Conservation (phyloP, 1,139 yeast genomes). For the Eremothecium gossypii region DNA sequence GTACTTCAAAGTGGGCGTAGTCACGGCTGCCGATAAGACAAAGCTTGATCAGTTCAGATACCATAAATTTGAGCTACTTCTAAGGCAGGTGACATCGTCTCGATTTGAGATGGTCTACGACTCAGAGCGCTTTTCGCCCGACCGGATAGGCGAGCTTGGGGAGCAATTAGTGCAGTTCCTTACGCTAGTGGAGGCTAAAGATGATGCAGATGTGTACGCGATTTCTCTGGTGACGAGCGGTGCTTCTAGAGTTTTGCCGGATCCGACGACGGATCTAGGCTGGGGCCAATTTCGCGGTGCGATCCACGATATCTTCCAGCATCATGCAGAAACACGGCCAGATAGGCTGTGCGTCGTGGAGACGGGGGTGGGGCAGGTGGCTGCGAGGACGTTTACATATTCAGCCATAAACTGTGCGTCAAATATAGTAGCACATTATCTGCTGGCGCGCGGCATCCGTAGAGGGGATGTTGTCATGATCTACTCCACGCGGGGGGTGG, state of each 20-base stretch:
- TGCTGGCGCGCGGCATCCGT: slow-evolving; percentile 69
- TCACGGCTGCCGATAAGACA: slow-evolving; percentile 11
- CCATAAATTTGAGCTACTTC: slow-evolving; percentile 22
- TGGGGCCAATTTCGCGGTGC: slow-evolving; percentile 93
- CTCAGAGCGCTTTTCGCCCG: slow-evolving; percentile 60
- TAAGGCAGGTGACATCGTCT: slow-evolving; percentile 16
- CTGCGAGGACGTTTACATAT: slow-evolving; percentile 69
- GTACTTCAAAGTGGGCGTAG: slow-evolving; percentile 37
- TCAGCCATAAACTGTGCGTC: slow-evolving; percentile 85
- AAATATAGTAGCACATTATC: slow-evolving; percentile 85
- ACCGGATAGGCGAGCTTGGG: slow-evolving; percentile 57
- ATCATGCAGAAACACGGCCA: slow-evolving; percentile 74
- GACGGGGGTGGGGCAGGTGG: slow-evolving; percentile 55
- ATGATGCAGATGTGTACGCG: slow-evolving; percentile 42
- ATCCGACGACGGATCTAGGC: slow-evolving; percentile 78
- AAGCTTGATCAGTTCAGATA: slow-evolving; percentile 19
- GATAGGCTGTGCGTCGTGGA: slow-evolving; percentile 87
- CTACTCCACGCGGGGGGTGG: slow-evolving; percentile 96
- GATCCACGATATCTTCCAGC: slow-evolving; percentile 87
- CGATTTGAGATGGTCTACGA: slow-evolving; percentile 41
- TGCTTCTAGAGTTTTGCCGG: slow-evolving; percentile 60
- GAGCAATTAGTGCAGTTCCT: slow-evolving; percentile 63
- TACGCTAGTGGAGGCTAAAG: slow-evolving; percentile 29
- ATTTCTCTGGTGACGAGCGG: slow-evolving; percentile 57
- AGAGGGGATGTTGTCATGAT: slow-evolving; percentile 96